Base-by-base conservation (phyloP, 1,284 basidiomycete genomes). In the Apiotrichum porosum region DNA sequence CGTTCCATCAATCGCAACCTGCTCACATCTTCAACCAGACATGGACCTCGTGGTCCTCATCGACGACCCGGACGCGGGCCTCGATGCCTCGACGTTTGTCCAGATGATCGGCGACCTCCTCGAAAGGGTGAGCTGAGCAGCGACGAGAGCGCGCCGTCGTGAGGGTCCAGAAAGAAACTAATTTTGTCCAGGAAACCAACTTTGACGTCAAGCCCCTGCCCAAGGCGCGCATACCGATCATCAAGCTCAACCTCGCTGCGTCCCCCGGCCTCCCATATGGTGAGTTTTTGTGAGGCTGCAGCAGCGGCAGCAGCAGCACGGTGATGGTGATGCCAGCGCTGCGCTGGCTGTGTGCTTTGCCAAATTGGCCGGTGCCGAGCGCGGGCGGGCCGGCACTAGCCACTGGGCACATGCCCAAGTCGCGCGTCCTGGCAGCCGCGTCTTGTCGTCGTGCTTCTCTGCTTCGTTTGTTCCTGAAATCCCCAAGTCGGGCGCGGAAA, bases 31-130 rank as follows among this genome's bases (percentile, higher is more conserved):
- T 13, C n/a, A 21, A 17, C 31, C 66, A 92, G 94, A 97, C 74
- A 97, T 98, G 94, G 94, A 98, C 74, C 78, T 98, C 36, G 97
- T 94, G 69, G 97, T 93, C 72, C 79, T 98, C 64, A 88, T 95
- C 68, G 88, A 91, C 69, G 86, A 88, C 21, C 80, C 83, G 49
- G 64, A 83, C 21, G 71, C 72, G 3, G 65, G 65, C 81, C 69
- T 86, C 77, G 60, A 84, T 37, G 86, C 93, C 10, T 82, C 87
- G 30, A 88, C 95, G 78, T 82, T 97, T 43, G 94, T 97, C 60
- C 89, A 88, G 60, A 88, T 89, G 81, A 82, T 97, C 36, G 91
- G 91, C 37, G 85, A 92, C 73, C 78, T 97, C 42, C 84, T 98
- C 22, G 88, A 95, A 74, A 81, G 91, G 72, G 90, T 91, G 61